phyloP scores from a whole-genome alignment of 306 rosid genomes.

The Rosa multiflora region DNA sequence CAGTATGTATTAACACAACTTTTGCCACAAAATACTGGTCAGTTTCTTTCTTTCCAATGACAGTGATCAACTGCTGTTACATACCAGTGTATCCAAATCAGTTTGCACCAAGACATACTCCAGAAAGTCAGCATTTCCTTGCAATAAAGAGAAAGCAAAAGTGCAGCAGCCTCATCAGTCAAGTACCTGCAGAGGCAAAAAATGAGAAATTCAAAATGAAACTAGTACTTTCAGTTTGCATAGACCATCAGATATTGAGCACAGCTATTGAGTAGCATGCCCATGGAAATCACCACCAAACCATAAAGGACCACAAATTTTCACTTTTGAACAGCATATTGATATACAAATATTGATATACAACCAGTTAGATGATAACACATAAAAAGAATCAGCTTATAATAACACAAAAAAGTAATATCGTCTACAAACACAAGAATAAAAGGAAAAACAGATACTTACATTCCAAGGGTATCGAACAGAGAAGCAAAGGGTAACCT shows the following conservation, averaged over 20 bases:
- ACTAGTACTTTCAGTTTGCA: background rate
- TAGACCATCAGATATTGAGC: background rate
- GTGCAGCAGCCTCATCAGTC: conserved; percentile 93
- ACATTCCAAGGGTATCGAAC: conserved; percentile 92
- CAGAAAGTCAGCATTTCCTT: conserved; percentile 85
- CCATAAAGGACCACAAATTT: background rate
- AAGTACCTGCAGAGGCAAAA: conserved; percentile 59
- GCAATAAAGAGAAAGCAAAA: conserved; percentile 86
- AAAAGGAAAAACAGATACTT: conserved; percentile 37
- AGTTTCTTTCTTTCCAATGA: background rate
- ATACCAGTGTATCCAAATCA: conserved; percentile 96
- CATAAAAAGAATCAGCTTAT: background rate
- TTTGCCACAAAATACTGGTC: background rate
- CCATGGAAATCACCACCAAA: background rate
- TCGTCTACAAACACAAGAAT: conserved; percentile 13
- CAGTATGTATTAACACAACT: background rate
- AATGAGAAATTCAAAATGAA: conserved; percentile 6
- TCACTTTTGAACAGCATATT: background rate
- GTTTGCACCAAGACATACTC: conserved; percentile 99
- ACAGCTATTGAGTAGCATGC: background rate
- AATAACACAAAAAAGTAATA: background rate
- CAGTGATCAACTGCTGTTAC: conserved; percentile 32
- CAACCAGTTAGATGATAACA: background rate
- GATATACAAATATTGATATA: background rate
- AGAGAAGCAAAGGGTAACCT: conserved; percentile 89